Base-by-base conservation (phyloP, 2,329 filamentous ascomycete genomes). In the Diplocarpon mali region DNA sequence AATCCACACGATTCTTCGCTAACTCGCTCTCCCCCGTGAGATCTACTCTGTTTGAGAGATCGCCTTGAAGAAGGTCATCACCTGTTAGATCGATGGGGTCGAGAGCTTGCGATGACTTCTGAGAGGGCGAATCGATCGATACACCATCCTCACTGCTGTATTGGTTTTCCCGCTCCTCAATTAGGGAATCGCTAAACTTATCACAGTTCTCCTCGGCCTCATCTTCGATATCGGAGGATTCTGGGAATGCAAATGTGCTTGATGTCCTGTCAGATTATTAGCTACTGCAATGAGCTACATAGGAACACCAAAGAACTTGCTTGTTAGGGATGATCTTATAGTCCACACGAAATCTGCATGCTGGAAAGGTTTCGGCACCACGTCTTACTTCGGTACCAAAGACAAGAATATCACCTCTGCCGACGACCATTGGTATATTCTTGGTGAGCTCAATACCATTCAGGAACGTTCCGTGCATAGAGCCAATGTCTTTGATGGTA, bases 391-490 rank as follows among this genome's bases (percentile, higher is more conserved):
- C 63, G 30, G 65, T 62, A 14, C 73, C 73, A 55, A 76, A 72
- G 4, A 59, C 58, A 20, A 76, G 48, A 2, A 60, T 47, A 40
- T 66, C 64, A 14, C 65, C 61, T 42, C 64, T 52, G 2, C 60
- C 61, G 10, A 66, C 41, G 3, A 55, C 39, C n/a, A 51, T 56
- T 24, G 54, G 53, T 27, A 55, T 45, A 11, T 61, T 46, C 10
- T 46, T 52, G n/a, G 49, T 45, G 20, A 76, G 56, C 32, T 64
- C 66, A 32, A 51, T 54, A 30, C 67, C 65, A 53, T 79, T 76
- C 39, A 80, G 50, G 46, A 62, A 69, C 14, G 76, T 81, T 27
- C 78, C 78, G 57, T 82, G 78, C 69, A 78, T 78, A 8, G 76
- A 80, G 29, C 67, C 69, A 14, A 65, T 64, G 55, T 82, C 78